Conservation (phyloP, 1,139 yeast genomes). For the Yamadazyma oceani region DNA sequence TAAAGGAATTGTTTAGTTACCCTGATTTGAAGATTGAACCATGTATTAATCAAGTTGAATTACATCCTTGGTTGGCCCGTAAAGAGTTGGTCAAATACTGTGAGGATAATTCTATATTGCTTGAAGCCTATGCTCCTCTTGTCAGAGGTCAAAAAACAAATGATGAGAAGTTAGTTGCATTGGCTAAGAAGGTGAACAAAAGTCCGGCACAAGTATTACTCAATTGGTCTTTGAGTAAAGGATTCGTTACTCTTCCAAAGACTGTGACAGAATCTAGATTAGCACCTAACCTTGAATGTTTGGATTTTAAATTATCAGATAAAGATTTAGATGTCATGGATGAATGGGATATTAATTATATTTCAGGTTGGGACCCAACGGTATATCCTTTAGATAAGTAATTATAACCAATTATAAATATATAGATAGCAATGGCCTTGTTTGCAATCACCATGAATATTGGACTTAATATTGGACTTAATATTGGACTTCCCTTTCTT, state of each 20-base stretch:
- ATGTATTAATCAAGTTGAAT: slow-evolving; percentile 70
- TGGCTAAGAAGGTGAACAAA: slow-evolving; percentile 56
- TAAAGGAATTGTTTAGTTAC: slow-evolving; percentile 57
- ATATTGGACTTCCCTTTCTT: too few species aligned
- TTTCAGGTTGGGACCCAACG: slow-evolving; percentile 6
- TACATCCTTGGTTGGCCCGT: slow-evolving; percentile 75
- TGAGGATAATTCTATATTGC: slow-evolving; percentile 50
- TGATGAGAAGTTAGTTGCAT: slow-evolving; percentile 42
- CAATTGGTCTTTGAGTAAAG: slow-evolving; percentile 70
- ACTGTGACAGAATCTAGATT: slow-evolving; percentile 57
- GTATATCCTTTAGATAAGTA: slow-evolving; percentile 1
- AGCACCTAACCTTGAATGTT: slow-evolving; percentile 38
- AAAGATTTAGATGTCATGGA: slow-evolving; percentile 28
- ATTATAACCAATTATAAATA: too few species aligned
- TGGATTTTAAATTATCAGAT: slow-evolving; percentile 45
- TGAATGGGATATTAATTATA: background rate
- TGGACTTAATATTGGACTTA: too few species aligned
- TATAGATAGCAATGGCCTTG: too few species aligned
- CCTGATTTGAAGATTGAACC: slow-evolving; percentile 51
- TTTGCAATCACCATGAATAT: too few species aligned
- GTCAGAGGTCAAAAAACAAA: slow-evolving; percentile 60
- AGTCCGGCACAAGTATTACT: slow-evolving; percentile 62
- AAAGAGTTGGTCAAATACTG: slow-evolving; percentile 56
- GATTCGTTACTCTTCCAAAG: slow-evolving; percentile 70
- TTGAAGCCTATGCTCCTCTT: slow-evolving; percentile 79